Percentiles rank a stretch among this genome's conserved stretches.
Evolutionary conservation across 768 basidiomycete genomes (phyloP).

Genomic region (Auriscalpium orientale): DNA sequence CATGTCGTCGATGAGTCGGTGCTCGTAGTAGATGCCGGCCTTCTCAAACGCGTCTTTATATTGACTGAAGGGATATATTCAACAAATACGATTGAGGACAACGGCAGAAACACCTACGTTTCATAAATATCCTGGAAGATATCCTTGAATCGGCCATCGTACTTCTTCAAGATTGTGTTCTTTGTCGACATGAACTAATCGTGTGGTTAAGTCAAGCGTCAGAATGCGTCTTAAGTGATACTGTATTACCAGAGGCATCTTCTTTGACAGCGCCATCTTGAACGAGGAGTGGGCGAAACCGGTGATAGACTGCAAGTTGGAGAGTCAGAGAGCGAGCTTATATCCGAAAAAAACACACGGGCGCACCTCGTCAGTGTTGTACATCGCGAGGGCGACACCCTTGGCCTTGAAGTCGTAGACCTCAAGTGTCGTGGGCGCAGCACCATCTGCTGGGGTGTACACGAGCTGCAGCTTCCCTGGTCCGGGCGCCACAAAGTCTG

Average conservation of each 20-base stretch:
- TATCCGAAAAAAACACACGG: neutral
- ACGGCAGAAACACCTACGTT: slow-evolving; percentile 27
- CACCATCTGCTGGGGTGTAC: slow-evolving; percentile 76
- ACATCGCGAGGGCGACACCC: slow-evolving; percentile 96
- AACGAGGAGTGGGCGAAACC: slow-evolving; percentile 98
- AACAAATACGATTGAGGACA: neutral
- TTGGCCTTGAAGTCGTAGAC: slow-evolving; percentile 92
- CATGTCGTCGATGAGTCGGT: slow-evolving; percentile 97
- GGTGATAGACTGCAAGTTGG: slow-evolving; percentile 59
- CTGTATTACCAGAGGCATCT: slow-evolving; percentile 53
- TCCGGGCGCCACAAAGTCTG: slow-evolving; percentile 86
- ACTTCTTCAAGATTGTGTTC: slow-evolving; percentile 95
- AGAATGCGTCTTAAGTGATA: neutral
- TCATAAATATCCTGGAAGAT: slow-evolving; percentile 98
- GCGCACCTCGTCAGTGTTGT: slow-evolving; percentile 89
- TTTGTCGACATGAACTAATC: slow-evolving; percentile 92
- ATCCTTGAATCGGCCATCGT: slow-evolving; percentile 99
- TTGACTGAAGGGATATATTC: slow-evolving; percentile 28
- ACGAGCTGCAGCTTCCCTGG: slow-evolving; percentile 92
- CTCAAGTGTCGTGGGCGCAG: slow-evolving; percentile 57
- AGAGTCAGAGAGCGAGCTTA: neutral
- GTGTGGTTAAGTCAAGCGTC: neutral
- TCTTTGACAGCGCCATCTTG: slow-evolving; percentile 87
- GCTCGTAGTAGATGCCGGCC: slow-evolving; percentile 82
- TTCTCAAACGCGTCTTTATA: slow-evolving; percentile 70